phyloP scores from a whole-genome alignment of 1,284 basidiomycete genomes.

The Apiotrichum sp. region DNA sequence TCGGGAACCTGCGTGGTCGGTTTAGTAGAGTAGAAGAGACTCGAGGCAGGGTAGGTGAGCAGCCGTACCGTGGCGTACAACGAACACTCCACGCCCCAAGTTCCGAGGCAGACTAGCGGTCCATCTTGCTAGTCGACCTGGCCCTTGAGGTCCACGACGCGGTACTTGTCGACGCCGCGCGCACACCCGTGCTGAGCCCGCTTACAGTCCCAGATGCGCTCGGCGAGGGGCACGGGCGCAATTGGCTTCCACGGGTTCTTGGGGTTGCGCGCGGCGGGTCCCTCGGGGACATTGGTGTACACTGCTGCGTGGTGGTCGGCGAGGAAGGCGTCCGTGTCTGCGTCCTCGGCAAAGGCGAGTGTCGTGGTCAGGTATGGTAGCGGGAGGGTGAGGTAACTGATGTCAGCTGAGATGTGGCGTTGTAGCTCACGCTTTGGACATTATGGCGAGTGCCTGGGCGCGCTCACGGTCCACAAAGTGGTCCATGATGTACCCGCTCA shows the following conservation, averaged over 20 bases:
- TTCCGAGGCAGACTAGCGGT: no score
- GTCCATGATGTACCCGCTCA: constrained; percentile 99
- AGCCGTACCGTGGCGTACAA: no score
- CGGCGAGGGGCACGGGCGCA: constrained; percentile 19
- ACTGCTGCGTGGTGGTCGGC: constrained; percentile 60
- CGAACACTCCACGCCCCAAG: no score
- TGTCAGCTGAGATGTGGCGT: no score
- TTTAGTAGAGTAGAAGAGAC: no score
- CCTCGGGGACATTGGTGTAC: constrained; percentile 51
- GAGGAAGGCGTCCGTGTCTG: constrained; percentile 66
- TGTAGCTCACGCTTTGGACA: constrained; percentile 71
- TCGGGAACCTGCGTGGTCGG: no score
- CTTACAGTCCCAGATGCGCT: constrained; percentile 51
- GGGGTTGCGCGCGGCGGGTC: constrained; percentile 15
- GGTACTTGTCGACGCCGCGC: constrained; percentile 47
- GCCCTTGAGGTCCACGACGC: constrained; percentile 53
- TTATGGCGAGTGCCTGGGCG: constrained; percentile 75
- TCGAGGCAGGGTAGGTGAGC: no score
- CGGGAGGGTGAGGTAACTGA: constrained; percentile 72
- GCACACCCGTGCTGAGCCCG: constrained; percentile 46
- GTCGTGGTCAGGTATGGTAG: constrained; percentile 71
- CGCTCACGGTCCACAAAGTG: constrained; percentile 93
- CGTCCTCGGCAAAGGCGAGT: constrained; percentile 70
- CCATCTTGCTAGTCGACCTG: constrained; percentile 41
- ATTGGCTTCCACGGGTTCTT: constrained; percentile 22